phyloP scores from a whole-genome alignment of 164 flowering plant genomes.

The Sedum album region DNA sequence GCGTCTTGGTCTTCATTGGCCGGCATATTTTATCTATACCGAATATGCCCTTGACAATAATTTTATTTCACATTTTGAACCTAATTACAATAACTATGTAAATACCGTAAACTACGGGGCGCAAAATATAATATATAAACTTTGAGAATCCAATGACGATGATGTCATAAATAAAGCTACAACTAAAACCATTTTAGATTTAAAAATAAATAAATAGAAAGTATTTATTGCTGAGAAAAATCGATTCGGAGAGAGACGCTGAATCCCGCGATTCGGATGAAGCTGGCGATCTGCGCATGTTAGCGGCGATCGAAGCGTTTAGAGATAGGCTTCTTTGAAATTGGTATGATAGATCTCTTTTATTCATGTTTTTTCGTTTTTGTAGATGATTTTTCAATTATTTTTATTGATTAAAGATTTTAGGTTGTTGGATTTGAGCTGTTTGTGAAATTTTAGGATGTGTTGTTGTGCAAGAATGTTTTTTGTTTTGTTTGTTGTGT shows the following conservation, averaged over 20 bases:
- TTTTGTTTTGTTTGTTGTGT: neutral
- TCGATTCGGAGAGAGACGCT: neutral
- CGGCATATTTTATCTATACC: no score
- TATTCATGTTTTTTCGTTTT: neutral
- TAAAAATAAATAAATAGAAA: no score
- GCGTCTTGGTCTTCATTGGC: no score
- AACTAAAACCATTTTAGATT: no score
- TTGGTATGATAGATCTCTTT: neutral
- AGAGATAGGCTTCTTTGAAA: neutral
- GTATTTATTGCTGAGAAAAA: no score
- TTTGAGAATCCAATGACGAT: no score
- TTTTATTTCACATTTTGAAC: no score
- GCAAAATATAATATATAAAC: no score
- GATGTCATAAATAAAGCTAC: no score
- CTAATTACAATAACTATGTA: no score
- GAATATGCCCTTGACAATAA: no score
- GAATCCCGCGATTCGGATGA: neutral
- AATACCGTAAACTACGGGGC: no score
- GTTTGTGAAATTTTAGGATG: neutral
- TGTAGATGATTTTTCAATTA: neutral
- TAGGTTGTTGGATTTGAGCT: neutral
- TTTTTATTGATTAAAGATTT: neutral
- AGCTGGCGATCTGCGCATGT: neutral
- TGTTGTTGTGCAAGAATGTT: neutral
- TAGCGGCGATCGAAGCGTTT: neutral